These are phyloP conservation scores for Talaromyces stipitatus DNA, from an alignment of 495 filamentous ascomycete species.

Conservation along the genomic window DNA sequence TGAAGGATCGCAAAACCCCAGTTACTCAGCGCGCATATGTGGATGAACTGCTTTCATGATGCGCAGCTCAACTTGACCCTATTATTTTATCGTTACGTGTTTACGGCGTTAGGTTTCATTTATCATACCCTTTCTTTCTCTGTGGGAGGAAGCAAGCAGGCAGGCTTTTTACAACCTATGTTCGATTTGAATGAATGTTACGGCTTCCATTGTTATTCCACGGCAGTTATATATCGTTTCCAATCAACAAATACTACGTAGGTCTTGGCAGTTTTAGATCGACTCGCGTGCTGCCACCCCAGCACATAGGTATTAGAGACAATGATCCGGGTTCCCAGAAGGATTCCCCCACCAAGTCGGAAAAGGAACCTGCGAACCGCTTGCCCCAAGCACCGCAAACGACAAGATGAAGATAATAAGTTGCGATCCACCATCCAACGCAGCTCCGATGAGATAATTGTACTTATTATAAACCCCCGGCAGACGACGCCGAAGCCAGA, in stretches of 20 bases:
- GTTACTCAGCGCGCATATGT: constrained; percentile 60
- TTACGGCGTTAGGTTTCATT: background rate
- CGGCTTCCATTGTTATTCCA: too few species aligned
- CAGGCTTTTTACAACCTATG: background rate
- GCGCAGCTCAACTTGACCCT: background rate
- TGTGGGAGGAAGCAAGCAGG: background rate
- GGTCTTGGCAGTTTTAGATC: too few species aligned
- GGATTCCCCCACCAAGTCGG: constrained; percentile 3
- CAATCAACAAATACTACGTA: too few species aligned
- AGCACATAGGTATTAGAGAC: background rate
- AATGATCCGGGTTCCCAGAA: background rate
- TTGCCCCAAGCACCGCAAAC: constrained; percentile 42
- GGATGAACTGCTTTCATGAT: constrained; percentile 63
- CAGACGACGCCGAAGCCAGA: constrained; percentile 33
- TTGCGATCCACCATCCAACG: constrained; percentile 41
- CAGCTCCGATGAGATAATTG: constrained; percentile 43
- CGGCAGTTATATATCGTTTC: too few species aligned
- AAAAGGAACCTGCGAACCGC: constrained; percentile 8
- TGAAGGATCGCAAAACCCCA: constrained; percentile 58
- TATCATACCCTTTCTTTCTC: background rate
- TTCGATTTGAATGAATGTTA: too few species aligned
- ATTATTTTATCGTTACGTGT: background rate
- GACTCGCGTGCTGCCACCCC: too few species aligned
- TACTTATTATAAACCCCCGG: constrained; percentile 43
- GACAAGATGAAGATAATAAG: constrained; percentile 41